Evolutionary conservation across 495 filamentous ascomycete genomes (phyloP), one percentile per base, ranked within the genome.

Genomic region (Penicillium lagena): DNA sequence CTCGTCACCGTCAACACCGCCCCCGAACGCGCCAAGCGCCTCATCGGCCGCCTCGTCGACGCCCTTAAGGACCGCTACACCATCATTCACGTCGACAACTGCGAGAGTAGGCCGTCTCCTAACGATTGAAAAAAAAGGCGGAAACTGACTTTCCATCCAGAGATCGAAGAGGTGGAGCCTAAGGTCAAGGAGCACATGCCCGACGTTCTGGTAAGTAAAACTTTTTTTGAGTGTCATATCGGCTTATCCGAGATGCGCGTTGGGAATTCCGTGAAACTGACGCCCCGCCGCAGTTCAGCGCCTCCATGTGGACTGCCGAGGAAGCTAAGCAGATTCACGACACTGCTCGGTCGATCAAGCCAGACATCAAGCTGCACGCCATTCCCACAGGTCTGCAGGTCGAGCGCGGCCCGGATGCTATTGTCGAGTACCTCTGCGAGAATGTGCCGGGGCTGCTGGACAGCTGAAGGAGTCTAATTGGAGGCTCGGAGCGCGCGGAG

Each of bases 1-100:
- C 75, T 86, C 14, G 75, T 83, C 37, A 84, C 81, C 9, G 82
- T 86, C 52, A 85, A 85, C 68, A 86, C 75, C 37, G 81, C 72
- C 1, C 82, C 82, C 8, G 81, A 82, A 47, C 73, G 82, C 29
- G 82, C 82, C 32, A 75, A 78, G 58, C 60, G 65, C 9, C 62
- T 85, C 32, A 77, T 84, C 55, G 82, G 80, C 12, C 70, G 73
- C 4, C 57, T 84, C 7, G 70, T 74, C 22, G 77, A 83, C 39
- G 69, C 63, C 10, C 52, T 85, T 36, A 80, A 78, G 53, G 77
- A 81, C 40, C 64, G 64, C 22, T 83, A 82, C 58, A 76, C 62
- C 11, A 80, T 86, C 51, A 58, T 72, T 42, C 71, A 86, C 58
- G 67, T 68, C 32, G 79, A 60, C 35, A 84, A 86, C 55, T 77